Conservation (phyloP, 371 early-diverging fungal genomes). For the Mucor piriformis region DNA sequence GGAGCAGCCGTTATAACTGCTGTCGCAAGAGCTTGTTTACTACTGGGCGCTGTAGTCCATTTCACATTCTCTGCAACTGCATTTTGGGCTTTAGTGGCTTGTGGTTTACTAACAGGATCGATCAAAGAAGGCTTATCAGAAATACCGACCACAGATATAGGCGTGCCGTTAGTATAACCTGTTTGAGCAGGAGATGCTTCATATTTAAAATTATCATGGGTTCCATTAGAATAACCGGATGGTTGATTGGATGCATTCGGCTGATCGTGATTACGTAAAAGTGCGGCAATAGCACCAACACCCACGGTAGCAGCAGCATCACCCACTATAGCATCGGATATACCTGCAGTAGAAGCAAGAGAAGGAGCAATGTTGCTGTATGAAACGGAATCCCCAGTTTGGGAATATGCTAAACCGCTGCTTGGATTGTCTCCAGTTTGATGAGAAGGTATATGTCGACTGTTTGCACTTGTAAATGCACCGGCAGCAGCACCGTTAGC, state of each 20-base stretch:
- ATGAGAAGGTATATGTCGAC: neutral
- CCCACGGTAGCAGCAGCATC: neutral
- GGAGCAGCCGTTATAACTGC: neutral
- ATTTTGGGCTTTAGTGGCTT: neutral
- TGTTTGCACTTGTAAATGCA: neutral
- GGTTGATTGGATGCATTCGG: too few species aligned
- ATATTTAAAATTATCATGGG: too few species aligned
- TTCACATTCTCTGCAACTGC: constrained; percentile 15
- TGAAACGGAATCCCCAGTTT: neutral
- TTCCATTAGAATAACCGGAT: too few species aligned
- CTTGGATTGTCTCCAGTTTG: neutral
- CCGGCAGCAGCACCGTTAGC: neutral
- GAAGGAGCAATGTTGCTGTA: neutral
- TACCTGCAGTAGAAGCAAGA: too few species aligned
- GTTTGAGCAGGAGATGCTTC: constrained; percentile 22
- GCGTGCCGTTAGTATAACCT: constrained; percentile 40
- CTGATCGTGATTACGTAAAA: too few species aligned
- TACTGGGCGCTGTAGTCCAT: constrained; percentile 11
- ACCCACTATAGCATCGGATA: neutral
- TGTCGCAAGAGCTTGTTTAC: constrained; percentile 2
- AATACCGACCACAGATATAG: constrained; percentile 16
- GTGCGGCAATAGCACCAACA: neutral
- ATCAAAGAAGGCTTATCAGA: constrained; percentile 7
- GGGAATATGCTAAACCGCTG: neutral
- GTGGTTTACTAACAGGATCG: constrained; percentile 7